Evolutionary conservation across 352 stramenopile genomes (phyloP), one percentile per base, ranked within the genome.

Genomic region (Phytophthora fragariae): DNA sequence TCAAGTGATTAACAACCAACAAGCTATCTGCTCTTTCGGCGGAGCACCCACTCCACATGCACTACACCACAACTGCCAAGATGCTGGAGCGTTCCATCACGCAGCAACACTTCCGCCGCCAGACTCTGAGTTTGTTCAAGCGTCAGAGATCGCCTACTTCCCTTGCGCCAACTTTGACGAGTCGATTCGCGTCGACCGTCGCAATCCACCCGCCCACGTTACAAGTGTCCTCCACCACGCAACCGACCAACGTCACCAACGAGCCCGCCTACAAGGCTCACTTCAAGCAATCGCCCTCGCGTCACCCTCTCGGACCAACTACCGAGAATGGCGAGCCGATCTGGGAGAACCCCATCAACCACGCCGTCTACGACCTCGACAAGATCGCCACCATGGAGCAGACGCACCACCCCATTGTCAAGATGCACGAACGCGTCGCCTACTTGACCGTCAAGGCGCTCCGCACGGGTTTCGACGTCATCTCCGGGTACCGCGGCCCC

Each of bases 401-500:
- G 29, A 87, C 75, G 2, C 80, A 87, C 72, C 80, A 82, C 60
- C 72, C 79, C 2, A 57, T 77, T 7, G 55, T 15, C 44, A 73
- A 76, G 50, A 75, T 82, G 63, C 64, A 83, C 68, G 80, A 83
- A 33, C 79, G 77, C 5, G 72, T 84, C 14, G 82, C 77, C 0
- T 73, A 39, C 37, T 46, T 68, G 27, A 82, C 83, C 5, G 70
- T 92, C 46, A 80, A 86, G 54, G 29, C 68, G 2, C 49, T 90
- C 24, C 85, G 88, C 15, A 64, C 33, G 2, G 75, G 77, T 0
- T 93, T 92, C 57, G 84, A 93, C 53, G 50, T 83, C 33, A 17
- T 81, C 0, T 91, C 81, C 0, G 61, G 83, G 6, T 94, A 94
- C 67, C 84, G 82, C 31, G 85, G 85, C 2, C 78, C 85, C 0